These are phyloP conservation scores for Euphorbia pulcherrima DNA, from an alignment of 345 rosid species.

Conservation along the genomic window DNA sequence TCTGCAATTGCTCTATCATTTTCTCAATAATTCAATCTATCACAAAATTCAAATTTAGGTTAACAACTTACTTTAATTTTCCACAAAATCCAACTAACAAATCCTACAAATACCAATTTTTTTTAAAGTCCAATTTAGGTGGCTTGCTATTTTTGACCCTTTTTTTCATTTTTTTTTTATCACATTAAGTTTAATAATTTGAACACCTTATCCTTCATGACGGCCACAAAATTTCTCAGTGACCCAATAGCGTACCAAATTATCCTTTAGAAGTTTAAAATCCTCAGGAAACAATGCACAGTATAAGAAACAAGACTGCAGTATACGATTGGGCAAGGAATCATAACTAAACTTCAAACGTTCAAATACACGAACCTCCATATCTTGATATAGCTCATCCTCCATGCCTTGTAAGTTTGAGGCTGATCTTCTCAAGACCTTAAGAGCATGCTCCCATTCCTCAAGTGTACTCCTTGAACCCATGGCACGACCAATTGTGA, in stretches of 20 bases:
- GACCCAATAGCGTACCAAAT: neutral
- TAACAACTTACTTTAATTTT: no score
- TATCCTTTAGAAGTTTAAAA: neutral
- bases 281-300: neutral
- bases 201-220: neutral
- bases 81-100: no score
- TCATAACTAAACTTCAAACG: neutral
- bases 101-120: no score
- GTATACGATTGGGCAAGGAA: neutral
- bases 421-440: neutral
- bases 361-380: neutral
- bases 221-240: neutral
- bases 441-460: slow-evolving; percentile 14
- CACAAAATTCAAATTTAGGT: no score
- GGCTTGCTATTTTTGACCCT: no score
- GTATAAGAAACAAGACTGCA: neutral
- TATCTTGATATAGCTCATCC: slow-evolving; percentile 1
- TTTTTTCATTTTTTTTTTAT: no score
- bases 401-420: neutral
- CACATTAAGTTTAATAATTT: no score
- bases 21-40: no score
- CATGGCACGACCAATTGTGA: slow-evolving; percentile 18
- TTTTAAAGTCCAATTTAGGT: no score
- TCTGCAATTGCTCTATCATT: no score
- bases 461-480: neutral